Percentiles rank a stretch among this genome's conserved stretches.
phyloP scores from a whole-genome alignment of 2,329 filamentous ascomycete genomes.

The Tolypocladium guangdongense region DNA sequence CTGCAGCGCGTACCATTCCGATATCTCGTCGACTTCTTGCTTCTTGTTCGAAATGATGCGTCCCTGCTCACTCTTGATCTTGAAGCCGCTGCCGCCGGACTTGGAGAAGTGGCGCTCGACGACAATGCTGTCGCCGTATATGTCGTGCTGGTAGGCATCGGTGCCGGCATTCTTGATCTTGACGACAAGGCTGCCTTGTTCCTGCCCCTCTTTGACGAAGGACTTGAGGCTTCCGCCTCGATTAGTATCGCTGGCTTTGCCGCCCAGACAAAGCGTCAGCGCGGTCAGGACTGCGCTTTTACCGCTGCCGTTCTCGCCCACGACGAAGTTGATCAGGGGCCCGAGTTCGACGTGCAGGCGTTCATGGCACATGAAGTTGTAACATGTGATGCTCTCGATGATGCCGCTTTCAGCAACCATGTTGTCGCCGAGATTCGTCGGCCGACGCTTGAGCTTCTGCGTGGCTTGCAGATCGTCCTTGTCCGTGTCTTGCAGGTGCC shows the following conservation, averaged over 20 bases:
- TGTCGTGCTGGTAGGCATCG: conserved; percentile 70
- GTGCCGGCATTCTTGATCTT: conserved; percentile 84
- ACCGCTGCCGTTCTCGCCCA: conserved; percentile 93
- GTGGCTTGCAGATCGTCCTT: conserved; percentile 54
- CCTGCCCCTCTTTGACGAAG: conserved; percentile 81
- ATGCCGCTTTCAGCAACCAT: conserved; percentile 73
- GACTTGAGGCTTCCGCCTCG: conserved; percentile 80
- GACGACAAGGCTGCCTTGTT: conserved; percentile 66
- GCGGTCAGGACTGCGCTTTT: conserved; percentile 95
- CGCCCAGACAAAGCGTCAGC: conserved; percentile 86
- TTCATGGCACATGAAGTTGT: conserved; percentile 94
- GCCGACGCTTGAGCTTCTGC: conserved; percentile 46
- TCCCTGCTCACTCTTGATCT: conserved; percentile 64
- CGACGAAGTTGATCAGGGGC: conserved; percentile 94
- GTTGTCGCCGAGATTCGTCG: conserved; percentile 50
- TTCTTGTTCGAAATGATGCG: conserved; percentile 72
- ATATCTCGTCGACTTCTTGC: conserved; percentile 79
- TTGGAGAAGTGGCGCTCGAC: conserved; percentile 84
- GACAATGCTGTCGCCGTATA: conserved; percentile 76
- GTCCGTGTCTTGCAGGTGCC: conserved; percentile 44
- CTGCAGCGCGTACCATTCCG: conserved; percentile 85
- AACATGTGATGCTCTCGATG: conserved; percentile 74
- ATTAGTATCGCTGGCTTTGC: conserved; percentile 86
- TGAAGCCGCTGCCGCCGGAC: conserved; percentile 69
- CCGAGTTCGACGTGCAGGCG: conserved; percentile 76